phyloP scores from a whole-genome alignment of 352 stramenopile species.

The Phytopythium cucurbitacearum region DNA sequence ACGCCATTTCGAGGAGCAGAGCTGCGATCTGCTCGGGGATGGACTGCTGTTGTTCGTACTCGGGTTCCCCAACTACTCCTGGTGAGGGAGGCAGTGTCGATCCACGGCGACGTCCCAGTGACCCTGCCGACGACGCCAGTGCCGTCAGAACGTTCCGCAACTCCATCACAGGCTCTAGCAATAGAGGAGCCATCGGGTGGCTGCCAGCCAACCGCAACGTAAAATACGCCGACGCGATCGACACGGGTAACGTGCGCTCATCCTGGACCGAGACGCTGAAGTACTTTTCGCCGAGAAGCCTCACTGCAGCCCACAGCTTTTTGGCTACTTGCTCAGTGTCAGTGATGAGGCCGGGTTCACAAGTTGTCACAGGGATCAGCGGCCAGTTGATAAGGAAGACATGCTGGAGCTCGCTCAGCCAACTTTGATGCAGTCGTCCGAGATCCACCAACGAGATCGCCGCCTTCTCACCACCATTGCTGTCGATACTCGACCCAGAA shows the following conservation, averaged over 20 bases:
- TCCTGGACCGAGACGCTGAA: constrained; percentile 50
- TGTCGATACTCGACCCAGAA: not conserved
- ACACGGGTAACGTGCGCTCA: constrained; percentile 14
- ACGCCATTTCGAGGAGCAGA: not conserved
- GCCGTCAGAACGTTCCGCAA: constrained; percentile 16
- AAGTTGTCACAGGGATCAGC: not conserved
- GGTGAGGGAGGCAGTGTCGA: not conserved
- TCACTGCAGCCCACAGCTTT: constrained; percentile 26
- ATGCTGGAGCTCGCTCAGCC: constrained; percentile 45
- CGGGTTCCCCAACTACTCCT: not conserved
- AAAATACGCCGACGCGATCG: constrained; percentile 39
- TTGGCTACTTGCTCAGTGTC: constrained; percentile 15
- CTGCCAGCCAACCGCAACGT: constrained; percentile 23
- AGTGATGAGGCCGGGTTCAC: not conserved
- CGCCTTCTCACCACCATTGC: not conserved
- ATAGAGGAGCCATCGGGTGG: constrained; percentile 15
- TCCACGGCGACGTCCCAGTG: not conserved
- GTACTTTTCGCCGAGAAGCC: constrained; percentile 53
- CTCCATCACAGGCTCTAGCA: constrained; percentile 15
- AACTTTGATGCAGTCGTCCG: constrained; percentile 57
- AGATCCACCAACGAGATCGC: constrained; percentile 37
- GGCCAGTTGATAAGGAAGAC: constrained; percentile 35
- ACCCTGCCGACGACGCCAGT: constrained; percentile 2
- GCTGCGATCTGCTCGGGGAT: not conserved
- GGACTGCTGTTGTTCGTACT: not conserved